Evolutionary conservation across 495 filamentous ascomycete genomes (phyloP), one percentile per base, ranked within the genome.

Genomic region (Daldinia childiae): DNA sequence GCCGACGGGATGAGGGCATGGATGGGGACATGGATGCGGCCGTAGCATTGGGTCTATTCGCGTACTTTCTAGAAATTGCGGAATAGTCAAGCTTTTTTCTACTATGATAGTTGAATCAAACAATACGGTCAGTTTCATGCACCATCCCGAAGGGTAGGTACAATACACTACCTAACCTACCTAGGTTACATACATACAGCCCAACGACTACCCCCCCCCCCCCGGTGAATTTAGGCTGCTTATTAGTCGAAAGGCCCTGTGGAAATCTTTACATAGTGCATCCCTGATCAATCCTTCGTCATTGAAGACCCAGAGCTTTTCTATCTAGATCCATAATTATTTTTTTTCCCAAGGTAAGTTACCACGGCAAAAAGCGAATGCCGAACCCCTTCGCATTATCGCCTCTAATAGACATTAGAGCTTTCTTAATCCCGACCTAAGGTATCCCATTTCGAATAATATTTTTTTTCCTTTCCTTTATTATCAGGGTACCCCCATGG

Each of bases 41-140:
- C 9, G 17, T 58, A 64, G 52, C 24, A 43, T 39, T 55, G 59
- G 66, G 55, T 17, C 19, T 21, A 19, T 62, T 71, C 68, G 62
- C 62, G 63, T 45, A 64, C 14, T 34, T 72, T 72, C 69, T 68
- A 48, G 69, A 48, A 72, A 71, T 54, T 27, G 43, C 58, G 32
- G 1, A 34, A 81, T 82, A 76, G 79, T 81, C 73, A 78, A 75
- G 60, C 74, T 83, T 69, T 81, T 77, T 66, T 81, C 77, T 66
- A 57, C 43, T 48, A 24, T 14, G 11, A 8, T 17, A 45, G 24
- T 19, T 48, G 8, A 3, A 48, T 48, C 8, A 45, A 45, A 73
- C 66, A 80, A 77, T 77, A 48, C 70, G 21, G 80, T 78, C 61
- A 78, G 82, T 61, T 84, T 78, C 76, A 80, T 72, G 64, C 69